Evolutionary conservation across 768 basidiomycete genomes (phyloP).

Genomic region (Tremella yokohamensis): DNA sequence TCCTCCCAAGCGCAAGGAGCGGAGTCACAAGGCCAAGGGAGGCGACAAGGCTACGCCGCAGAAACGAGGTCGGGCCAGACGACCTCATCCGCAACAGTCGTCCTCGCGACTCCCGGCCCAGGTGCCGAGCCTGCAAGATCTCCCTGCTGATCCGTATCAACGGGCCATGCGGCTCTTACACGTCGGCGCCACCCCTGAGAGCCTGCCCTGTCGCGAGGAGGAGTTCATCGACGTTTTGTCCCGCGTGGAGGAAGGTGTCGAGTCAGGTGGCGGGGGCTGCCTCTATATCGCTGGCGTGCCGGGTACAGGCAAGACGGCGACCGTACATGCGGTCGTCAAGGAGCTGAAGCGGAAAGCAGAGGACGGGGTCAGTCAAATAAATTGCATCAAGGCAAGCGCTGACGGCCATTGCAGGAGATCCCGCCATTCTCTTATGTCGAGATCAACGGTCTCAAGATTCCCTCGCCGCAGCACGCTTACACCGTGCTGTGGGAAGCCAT

Average conservation of each 20-base stretch:
- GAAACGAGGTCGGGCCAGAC: slow-evolving; percentile 37
- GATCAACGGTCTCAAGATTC: slow-evolving; percentile 90
- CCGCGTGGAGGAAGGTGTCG: slow-evolving; percentile 76
- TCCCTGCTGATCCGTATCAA: slow-evolving; percentile 75
- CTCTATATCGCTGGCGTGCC: slow-evolving; percentile 97
- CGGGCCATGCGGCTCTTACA: slow-evolving; percentile 87
- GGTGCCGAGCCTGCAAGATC: slow-evolving; percentile 52
- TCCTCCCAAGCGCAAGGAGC: slow-evolving; percentile 23
- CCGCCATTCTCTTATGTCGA: slow-evolving; percentile 95
- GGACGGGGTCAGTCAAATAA: slow-evolving; percentile 59
- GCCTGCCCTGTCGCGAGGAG: slow-evolving; percentile 79
- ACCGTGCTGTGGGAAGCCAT: slow-evolving; percentile 86
- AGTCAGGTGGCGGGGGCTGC: slow-evolving; percentile 91
- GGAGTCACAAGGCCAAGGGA: neutral
- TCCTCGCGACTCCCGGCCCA: slow-evolving; percentile 43
- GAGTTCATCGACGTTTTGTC: slow-evolving; percentile 74
- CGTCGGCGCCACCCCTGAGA: slow-evolving; percentile 85
- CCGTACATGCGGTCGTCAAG: slow-evolving; percentile 85
- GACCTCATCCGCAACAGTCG: slow-evolving; percentile 31
- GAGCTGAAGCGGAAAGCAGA: slow-evolving; percentile 86
- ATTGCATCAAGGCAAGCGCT: neutral
- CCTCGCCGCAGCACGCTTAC: slow-evolving; percentile 90
- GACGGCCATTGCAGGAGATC: slow-evolving; percentile 63
- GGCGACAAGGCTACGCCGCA: slow-evolving; percentile 9
- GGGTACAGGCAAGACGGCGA: slow-evolving; percentile 88